Conservation (phyloP, 1,284 basidiomycete genomes). For the Fomitopsis betulina region DNA sequence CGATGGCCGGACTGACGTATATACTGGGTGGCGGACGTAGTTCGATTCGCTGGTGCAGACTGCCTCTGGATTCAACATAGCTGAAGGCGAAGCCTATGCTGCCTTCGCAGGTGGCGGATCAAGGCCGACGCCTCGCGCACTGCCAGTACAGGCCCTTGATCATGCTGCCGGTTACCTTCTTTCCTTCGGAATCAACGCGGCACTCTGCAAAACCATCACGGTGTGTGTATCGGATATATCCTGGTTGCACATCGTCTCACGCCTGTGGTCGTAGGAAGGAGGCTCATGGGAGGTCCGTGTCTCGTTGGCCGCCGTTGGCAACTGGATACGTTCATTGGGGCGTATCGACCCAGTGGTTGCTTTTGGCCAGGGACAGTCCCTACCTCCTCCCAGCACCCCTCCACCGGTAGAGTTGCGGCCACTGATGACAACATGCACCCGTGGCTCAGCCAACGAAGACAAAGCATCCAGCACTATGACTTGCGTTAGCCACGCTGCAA, state of each 20-base stretch:
- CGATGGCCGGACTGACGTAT: neutral
- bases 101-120: conserved; percentile 20
- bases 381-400: conserved; percentile 31
- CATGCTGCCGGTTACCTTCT: conserved; percentile 60
- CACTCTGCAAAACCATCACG: conserved; percentile 47
- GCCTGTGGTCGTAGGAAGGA: conserved; percentile 41
- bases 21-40: conserved; percentile 23
- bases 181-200: conserved; percentile 54
- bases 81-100: conserved; percentile 48
- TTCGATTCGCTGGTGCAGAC: conserved; percentile 71
- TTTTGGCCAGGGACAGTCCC: conserved; percentile 33
- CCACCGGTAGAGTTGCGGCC: conserved; percentile 33
- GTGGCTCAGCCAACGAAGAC: conserved; percentile 13
- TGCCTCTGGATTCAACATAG: conserved; percentile 56
- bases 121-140: conserved; percentile 34
- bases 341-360: conserved; percentile 36
- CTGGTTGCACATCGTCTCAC: neutral
- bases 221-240: conserved; percentile 30
- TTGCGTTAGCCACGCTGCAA: conserved; percentile 44
- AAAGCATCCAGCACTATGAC: conserved; percentile 29
- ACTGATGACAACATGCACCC: conserved; percentile 25
- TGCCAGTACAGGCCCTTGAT: conserved; percentile 63
- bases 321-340: conserved; percentile 55
- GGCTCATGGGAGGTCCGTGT: conserved; percentile 60
- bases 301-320: conserved; percentile 52